Evolutionary conservation across 2,329 filamentous ascomycete genomes (phyloP).

Genomic region (Aspergillus fumigatus): DNA sequence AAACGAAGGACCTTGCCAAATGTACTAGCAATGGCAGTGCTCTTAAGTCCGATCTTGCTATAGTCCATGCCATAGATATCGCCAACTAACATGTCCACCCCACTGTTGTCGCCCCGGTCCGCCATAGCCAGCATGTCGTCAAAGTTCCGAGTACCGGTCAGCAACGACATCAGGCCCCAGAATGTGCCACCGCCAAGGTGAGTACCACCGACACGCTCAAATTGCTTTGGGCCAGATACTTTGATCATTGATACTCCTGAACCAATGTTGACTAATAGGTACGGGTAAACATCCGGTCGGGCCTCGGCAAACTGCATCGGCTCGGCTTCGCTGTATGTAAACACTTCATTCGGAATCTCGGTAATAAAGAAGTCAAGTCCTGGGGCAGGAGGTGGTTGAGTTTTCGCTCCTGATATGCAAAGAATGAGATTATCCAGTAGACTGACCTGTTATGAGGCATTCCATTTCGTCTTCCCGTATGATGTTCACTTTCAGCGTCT

Average conservation of each 20-base stretch:
- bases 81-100: conserved; percentile 93
- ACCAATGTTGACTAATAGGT: conserved; percentile 96
- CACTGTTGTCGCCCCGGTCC: conserved; percentile 83
- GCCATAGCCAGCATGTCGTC: conserved; percentile 95
- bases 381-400: conserved; percentile 31
- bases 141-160: conserved; percentile 92
- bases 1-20: conserved; percentile 96
- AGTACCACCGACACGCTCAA: conserved; percentile 87
- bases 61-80: conserved; percentile 98
- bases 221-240: conserved; percentile 82
- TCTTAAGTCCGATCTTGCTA: conserved; percentile 92
- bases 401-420: not conserved
- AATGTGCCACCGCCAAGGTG: conserved; percentile 95
- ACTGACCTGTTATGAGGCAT: conserved; percentile 83
- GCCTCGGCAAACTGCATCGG: conserved; percentile 85
- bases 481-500: conserved; percentile 80
- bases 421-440: not conserved
- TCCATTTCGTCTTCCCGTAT: conserved; percentile 97
- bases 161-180: conserved; percentile 85
- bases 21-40: conserved; percentile 88
- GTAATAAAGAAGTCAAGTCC: conserved; percentile 98
- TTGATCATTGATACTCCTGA: conserved; percentile 97
- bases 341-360: conserved; percentile 94
- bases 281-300: conserved; percentile 82
- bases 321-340: conserved; percentile 87